A percentile compares a stretch with the other conserved stretches of the same genome.
These are phyloP conservation scores for Cladophialophora exuberans DNA, from an alignment of 2,329 filamentous ascomycete genomes.

Conservation along the genomic window DNA sequence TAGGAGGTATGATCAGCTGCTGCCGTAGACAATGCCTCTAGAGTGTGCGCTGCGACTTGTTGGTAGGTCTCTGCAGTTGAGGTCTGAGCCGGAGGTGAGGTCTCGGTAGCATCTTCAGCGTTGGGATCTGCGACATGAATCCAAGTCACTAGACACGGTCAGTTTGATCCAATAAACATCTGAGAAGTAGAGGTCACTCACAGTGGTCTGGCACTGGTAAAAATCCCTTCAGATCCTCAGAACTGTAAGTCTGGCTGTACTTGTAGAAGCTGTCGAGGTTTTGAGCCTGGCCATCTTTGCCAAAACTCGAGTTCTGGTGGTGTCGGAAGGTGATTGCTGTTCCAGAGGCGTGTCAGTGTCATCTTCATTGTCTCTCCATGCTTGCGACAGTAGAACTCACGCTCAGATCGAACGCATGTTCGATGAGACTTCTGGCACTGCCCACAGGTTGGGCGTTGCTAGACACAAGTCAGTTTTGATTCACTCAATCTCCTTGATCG, in stretches of 20 bases:
- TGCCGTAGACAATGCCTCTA: conserved; percentile 27
- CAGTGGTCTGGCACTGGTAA: conserved; percentile 26
- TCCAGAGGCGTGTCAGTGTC: neutral
- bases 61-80: conserved; percentile 20
- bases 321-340: conserved; percentile 66
- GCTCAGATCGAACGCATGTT: conserved; percentile 29
- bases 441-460: conserved; percentile 28
- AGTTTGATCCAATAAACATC: neutral
- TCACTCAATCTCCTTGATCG: too few species aligned
- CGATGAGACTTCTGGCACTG: conserved; percentile 32
- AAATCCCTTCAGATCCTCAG: conserved; percentile 22
- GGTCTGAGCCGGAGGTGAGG: conserved; percentile 17
- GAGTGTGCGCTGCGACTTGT: conserved; percentile 27
- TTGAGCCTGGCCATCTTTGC: conserved; percentile 18
- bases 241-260: conserved; percentile 23
- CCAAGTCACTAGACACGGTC: conserved; percentile 25
- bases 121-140: conserved; percentile 25
- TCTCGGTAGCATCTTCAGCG: conserved; percentile 18
- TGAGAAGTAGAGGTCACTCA: conserved; percentile 7
- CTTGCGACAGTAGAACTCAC: conserved; percentile 14
- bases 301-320: conserved; percentile 61
- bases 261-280: conserved; percentile 24
- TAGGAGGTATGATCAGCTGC: conserved; percentile 23
- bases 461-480: conserved; percentile 5
- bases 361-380: neutral